A percentile compares a stretch with the other conserved stretches of the same genome.
These are phyloP conservation scores for Candida dubliniensis DNA, from an alignment of 1,139 yeast species.

Conservation along the genomic window DNA sequence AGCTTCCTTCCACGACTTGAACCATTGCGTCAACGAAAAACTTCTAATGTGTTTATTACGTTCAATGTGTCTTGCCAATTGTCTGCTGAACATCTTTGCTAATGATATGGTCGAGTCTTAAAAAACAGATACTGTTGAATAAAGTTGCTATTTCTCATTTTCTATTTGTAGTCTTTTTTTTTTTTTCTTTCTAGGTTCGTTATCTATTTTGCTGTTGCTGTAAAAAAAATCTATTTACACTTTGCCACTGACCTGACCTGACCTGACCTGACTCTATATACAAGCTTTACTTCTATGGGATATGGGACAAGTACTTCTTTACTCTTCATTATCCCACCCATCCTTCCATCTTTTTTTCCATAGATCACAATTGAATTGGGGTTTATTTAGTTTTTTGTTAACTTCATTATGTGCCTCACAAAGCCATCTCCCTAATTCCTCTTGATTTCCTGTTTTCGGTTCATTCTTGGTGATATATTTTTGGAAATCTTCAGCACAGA, in stretches of 20 bases:
- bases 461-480: conserved; percentile 58
- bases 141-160: neutral
- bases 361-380: conserved; percentile 76
- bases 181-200: neutral
- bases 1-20: conserved; percentile 14
- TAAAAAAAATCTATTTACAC: neutral
- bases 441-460: conserved; percentile 70
- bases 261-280: too few species aligned
- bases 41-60: conserved; percentile 19
- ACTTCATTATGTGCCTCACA: conserved; percentile 95
- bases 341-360: conserved; percentile 95
- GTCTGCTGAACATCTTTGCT: conserved; percentile 12
- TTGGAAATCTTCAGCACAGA: conserved; percentile 85
- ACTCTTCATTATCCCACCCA: conserved; percentile 27
- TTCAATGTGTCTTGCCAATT: conserved; percentile 10
- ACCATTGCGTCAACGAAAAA: conserved; percentile 16
- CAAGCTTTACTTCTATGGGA: conserved; percentile 2
- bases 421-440: conserved; percentile 84
- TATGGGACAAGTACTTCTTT: conserved; percentile 1
- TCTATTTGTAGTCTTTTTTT: neutral
- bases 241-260: conserved; percentile 1
- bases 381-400: conserved; percentile 80
- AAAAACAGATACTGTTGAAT: neutral
- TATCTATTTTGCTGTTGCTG: neutral
- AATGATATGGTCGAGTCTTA: neutral